Conservation (phyloP, 345 rosid species). For the Eucalyptus brandiana region DNA sequence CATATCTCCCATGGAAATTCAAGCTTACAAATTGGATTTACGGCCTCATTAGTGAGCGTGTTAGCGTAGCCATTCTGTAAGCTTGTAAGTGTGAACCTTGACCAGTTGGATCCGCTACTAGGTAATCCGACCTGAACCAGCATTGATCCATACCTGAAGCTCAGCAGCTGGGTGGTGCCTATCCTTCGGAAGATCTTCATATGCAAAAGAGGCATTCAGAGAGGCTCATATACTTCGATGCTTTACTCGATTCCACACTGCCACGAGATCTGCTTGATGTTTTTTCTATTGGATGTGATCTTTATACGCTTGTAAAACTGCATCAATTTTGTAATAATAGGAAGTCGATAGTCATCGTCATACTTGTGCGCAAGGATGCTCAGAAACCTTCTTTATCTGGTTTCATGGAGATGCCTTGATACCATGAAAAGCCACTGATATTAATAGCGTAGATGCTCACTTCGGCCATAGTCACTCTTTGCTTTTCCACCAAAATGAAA, state of each 20-base stretch:
- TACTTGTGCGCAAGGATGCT: background rate
- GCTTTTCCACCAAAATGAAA: background rate
- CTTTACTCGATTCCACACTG: background rate
- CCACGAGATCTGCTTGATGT: background rate
- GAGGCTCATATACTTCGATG: background rate
- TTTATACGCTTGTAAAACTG: background rate
- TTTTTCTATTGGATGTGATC: background rate
- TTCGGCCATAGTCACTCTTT: background rate
- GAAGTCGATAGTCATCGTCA: background rate
- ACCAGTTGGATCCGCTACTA: background rate
- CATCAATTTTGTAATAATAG: background rate
- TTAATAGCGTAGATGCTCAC: background rate
- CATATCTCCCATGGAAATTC: slow-evolving; percentile 92
- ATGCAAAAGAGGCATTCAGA: background rate
- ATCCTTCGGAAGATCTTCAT: background rate
- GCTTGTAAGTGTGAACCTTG: background rate
- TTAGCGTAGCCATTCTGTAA: background rate
- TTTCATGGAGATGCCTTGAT: background rate
- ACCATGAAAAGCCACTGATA: background rate
- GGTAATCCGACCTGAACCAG: background rate
- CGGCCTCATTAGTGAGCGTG: slow-evolving; percentile 22
- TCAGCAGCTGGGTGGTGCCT: background rate
- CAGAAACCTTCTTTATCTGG: background rate
- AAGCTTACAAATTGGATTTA: slow-evolving; percentile 84
- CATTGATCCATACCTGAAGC: background rate